Base-by-base conservation (phyloP, 2,329 filamentous ascomycete species). In the Tolypocladium pustulatum region DNA sequence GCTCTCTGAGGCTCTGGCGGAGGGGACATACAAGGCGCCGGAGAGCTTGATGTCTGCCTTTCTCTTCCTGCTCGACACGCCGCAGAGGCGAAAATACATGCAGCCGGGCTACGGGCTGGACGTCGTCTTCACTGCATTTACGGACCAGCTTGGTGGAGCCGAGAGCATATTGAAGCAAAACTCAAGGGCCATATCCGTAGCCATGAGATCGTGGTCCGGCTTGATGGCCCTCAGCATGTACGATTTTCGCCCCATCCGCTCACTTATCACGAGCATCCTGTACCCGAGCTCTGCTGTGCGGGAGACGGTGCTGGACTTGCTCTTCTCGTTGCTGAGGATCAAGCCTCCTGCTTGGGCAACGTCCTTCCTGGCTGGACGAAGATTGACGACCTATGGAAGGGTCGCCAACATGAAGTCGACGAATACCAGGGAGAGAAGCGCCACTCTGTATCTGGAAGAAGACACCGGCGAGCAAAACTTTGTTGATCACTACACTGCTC, bases 321-420 rank as follows among this genome's bases (percentile, higher is more conserved):
- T 99, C 22, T 97, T 95, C 67, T 80, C 81, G 0, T 71, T 87
- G 3, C 73, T 99, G 56, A 86, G 93, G 40, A 97, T 99, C 68
- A 97, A 97, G 54, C 92, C 60, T 86, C 94, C 51, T 87, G 91
- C 10, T 4, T 99, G 94, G 94, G 95, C 94, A 9, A 92, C 91
- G 0, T 95, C 93, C 0, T 99, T 96, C 70, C 81, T 99, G 54
- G 94, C 95, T 40, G 95, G 94, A 9, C 84, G 94, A 63, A 82
- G 95, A 60, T 78, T 99, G 54, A 99, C 95, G 0, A 99, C 94
- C 0, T 99, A 99, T 71, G 93, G 92, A n/a, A 84, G 95, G 66
- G 92, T 97, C 41, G 86, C 91, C 9, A 94, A 91, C 61, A 76
- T 97, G 56, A 91, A 90, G 64, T 80, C 86, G 1, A 79, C 85